These are phyloP conservation scores for Fusarium goolgardi DNA, from an alignment of 2,329 filamentous ascomycete genomes.

Conservation along the genomic window DNA sequence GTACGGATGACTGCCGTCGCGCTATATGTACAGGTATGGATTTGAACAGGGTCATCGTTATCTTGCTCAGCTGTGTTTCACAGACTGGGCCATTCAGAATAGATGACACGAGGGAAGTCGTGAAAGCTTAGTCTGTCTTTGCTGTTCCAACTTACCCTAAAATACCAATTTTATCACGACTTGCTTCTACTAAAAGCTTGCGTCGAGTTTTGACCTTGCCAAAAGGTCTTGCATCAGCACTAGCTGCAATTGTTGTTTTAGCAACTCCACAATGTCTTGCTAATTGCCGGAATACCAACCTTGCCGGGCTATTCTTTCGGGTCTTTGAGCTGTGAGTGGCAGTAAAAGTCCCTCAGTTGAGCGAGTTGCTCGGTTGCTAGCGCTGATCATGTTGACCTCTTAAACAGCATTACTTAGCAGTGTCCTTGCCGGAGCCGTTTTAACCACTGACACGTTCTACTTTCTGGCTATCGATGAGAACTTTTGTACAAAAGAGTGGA, in stretches of 20 bases:
- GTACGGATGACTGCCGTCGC: background rate
- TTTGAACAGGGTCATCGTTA: too few species aligned
- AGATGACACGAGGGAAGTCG: rapidly evolving
- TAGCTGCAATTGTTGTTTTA: background rate
- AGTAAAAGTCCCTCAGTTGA: background rate
- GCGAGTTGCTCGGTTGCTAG: background rate
- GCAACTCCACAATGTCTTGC: background rate
- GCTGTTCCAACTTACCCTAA: background rate
- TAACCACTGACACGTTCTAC: background rate
- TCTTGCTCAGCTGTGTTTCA: too few species aligned
- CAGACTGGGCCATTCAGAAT: rapidly evolving
- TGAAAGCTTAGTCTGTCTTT: rapidly evolving
- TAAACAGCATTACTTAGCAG: background rate
- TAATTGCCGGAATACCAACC: rapidly evolving
- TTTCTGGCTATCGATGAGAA: background rate
- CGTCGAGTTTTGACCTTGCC: background rate
- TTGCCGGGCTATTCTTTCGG: background rate
- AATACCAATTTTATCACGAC: rapidly evolving
- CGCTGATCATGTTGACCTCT: background rate
- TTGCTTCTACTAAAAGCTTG: background rate
- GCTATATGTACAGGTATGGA: too few species aligned
- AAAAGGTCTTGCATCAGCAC: background rate
- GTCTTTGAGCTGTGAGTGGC: rapidly evolving
- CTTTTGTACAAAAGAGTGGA: background rate
- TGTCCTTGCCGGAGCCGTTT: background rate